Base-by-base conservation (phyloP, 495 filamentous ascomycete species). In the Aspergillus heteromorphus region DNA sequence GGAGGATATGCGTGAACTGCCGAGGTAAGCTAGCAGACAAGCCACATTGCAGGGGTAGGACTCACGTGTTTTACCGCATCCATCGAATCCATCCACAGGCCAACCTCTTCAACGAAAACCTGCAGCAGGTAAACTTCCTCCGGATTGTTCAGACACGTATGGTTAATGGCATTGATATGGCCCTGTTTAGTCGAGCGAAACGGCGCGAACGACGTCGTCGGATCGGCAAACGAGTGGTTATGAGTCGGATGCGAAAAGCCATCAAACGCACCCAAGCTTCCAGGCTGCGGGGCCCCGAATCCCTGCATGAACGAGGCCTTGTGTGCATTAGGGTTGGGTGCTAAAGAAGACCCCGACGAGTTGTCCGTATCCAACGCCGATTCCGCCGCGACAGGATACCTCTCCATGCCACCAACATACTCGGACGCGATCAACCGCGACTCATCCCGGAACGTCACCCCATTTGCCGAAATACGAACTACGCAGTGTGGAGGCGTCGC, bases 41-140 rank as follows among this genome's bases (percentile, higher is more conserved):
- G 21, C 11, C 45, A 6, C 14, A 48, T 29, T 11, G 23, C 27
- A 23, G 7, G 18, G 10, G 16, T 16, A 0, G 8, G 40, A 16
- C 81, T 61, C 72, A 87, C 85, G 71, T 97, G 89, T 75, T 95
- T 95, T 63, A 82, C 78, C 25, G 81, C 79, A 73, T 96, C 88
- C 74, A 96, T 82, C 45, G 83, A 88, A 67, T 97, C 93, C 90
- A 98, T 93, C 88, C 92, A 96, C 16, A 88, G 69, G 3, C 88
- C 91, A 14, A 98, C 87, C 59, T 96, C 88, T 62, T 95, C 89
- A 21, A 93, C 84, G 65, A 95, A 98, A 0, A 88, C 83, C 65
- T 95, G 90, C 83, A 98, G 88, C 61, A 90, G 88, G 38, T 84
- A 75, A 1, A 91, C 78, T 65, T 96, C 88, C 42, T 95, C 87